These are phyloP conservation scores for Pseudohalonectria lignicola DNA, from an alignment of 2,329 filamentous ascomycete genomes.

Conservation along the genomic window DNA sequence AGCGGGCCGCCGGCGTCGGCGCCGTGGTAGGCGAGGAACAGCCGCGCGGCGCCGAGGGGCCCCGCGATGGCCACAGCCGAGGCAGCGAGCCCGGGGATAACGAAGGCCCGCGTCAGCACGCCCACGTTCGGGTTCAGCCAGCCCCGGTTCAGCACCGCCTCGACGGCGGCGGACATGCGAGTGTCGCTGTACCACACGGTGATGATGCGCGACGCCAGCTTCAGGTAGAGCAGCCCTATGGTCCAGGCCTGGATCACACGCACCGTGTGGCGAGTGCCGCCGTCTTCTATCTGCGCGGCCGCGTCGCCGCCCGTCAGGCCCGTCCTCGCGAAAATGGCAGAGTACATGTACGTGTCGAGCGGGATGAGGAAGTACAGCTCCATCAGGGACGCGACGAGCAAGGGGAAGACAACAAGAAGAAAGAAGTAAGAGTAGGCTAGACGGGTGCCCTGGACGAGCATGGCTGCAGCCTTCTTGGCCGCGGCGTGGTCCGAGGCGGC, in stretches of 20 bases:
- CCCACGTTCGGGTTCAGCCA: conserved; percentile 69
- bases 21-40: conserved; percentile 28
- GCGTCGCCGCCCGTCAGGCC: conserved; percentile 15
- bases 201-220: conserved; percentile 62
- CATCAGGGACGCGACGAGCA: conserved; percentile 66
- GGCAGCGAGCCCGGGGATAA: conserved; percentile 62
- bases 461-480: conserved; percentile 15
- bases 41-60: conserved; percentile 50
- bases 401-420: conserved; percentile 68
- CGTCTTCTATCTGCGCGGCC: conserved; percentile 16
- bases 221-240: conserved; percentile 79
- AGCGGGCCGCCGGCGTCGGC: conserved; percentile 17
- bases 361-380: conserved; percentile 87
- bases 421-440: conserved; percentile 67
- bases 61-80: conserved; percentile 49
- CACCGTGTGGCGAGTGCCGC: conserved; percentile 50
- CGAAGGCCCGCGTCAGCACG: conserved; percentile 74
- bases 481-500: conserved; percentile 14
- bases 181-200: conserved; percentile 57
- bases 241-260: conserved; percentile 92
- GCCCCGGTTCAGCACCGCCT: conserved; percentile 61
- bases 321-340: conserved; percentile 7
- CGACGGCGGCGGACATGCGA: conserved; percentile 63
- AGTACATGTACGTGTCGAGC: conserved; percentile 65
- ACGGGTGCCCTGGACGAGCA: conserved; percentile 22